Conservation (phyloP, 352 stramenopile genomes). For the Globisporangium mamillatum region DNA sequence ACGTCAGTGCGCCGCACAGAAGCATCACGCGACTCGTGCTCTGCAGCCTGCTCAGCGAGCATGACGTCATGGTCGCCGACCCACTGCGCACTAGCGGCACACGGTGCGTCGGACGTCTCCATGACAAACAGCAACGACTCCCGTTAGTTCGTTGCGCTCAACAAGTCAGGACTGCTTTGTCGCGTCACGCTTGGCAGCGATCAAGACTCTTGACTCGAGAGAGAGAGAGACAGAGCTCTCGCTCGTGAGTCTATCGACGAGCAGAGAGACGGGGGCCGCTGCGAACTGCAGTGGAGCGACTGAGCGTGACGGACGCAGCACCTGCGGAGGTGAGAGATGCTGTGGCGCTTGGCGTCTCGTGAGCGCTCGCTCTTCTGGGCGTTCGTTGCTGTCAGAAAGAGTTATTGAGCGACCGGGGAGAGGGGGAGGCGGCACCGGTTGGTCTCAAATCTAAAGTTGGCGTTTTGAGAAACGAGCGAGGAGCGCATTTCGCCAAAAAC, state of each 20-base stretch:
- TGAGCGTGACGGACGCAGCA: neutral
- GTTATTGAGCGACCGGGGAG: neutral
- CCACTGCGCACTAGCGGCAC: neutral
- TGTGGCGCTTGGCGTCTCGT: too few species aligned
- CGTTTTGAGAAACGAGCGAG: too few species aligned
- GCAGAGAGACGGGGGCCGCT: too few species aligned
- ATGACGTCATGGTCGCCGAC: neutral
- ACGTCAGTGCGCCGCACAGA: neutral
- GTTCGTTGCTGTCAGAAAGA: neutral
- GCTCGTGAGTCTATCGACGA: too few species aligned
- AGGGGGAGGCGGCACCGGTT: too few species aligned
- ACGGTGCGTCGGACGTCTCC: neutral
- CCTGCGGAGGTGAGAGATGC: too few species aligned
- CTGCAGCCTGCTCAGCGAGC: too few species aligned
- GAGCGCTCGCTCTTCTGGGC: neutral
- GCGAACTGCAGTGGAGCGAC: neutral
- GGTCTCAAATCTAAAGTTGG: too few species aligned
- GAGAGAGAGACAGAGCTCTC: too few species aligned
- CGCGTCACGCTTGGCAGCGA: neutral
- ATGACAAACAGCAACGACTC: neutral
- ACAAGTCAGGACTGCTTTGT: neutral
- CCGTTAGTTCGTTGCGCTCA: neutral
- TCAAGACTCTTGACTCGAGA: too few species aligned
- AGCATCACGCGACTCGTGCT: neutral
- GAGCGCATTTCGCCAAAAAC: too few species aligned